phyloP scores from a whole-genome alignment of 148 eudicot species.

The Fagopyrum esculentum region DNA sequence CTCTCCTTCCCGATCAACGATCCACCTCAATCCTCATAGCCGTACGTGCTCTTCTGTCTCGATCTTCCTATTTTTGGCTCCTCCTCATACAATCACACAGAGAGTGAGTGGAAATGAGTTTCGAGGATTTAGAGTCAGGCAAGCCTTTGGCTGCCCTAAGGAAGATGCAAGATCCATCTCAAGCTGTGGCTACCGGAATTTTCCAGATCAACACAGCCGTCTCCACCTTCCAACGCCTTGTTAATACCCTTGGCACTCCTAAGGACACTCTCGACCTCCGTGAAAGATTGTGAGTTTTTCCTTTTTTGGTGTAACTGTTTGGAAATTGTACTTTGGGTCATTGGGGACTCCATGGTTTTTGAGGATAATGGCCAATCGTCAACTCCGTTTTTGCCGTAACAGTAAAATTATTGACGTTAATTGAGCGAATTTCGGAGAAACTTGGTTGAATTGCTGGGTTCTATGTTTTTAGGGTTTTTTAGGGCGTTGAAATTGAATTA shows the following conservation, averaged over 20 bases:
- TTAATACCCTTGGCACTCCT: slow-evolving; percentile 52
- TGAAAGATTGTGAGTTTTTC: slow-evolving; percentile 33
- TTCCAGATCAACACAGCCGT: slow-evolving; percentile 61
- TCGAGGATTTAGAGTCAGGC: slow-evolving; percentile 45
- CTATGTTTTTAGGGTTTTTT: not conserved
- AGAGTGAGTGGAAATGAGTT: slow-evolving; percentile 29
- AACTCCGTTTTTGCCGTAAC: not conserved
- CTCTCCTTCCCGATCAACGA: not conserved
- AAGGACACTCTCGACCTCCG: slow-evolving; percentile 60
- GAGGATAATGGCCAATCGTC: not conserved
- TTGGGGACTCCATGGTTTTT: not conserved
- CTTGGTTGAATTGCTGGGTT: not conserved
- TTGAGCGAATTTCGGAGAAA: not conserved
- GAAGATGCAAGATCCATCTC: slow-evolving; percentile 29
- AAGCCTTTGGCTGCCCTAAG: slow-evolving; percentile 17
- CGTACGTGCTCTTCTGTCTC: not conserved
- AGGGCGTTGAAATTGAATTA: not conserved
- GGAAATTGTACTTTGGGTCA: not conserved
- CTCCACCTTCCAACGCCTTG: slow-evolving; percentile 41
- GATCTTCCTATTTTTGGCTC: not conserved
- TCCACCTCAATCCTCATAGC: not conserved
- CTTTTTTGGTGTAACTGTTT: not conserved
- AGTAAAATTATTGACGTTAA: not conserved
- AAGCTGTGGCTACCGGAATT: slow-evolving; percentile 41
- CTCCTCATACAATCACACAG: not conserved